Evolutionary conservation across 2,329 filamentous ascomycete genomes (phyloP), one percentile per base, ranked within the genome.

Genomic region (Ascomycota sp.): DNA sequence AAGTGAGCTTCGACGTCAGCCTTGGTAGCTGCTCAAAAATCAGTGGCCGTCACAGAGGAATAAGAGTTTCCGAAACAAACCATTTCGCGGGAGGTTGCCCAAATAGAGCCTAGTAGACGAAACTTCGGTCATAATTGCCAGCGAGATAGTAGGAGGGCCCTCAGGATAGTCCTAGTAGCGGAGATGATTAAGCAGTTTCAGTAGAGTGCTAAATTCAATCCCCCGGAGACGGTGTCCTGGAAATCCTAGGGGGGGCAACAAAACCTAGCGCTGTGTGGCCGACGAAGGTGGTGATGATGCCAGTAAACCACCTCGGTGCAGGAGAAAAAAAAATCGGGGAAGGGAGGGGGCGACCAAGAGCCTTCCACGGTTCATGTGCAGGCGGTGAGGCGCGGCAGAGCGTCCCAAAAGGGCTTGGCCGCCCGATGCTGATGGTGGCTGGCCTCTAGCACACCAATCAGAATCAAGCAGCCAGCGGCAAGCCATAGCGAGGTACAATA

Each of bases 1-100:
- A 98, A 98, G 59, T 95, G 86, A 49, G 75, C 72, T 62, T 95
- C 84, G 55, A 98, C 78, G 56, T 98, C 86, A 58, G 80, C 74
- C 66, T 95, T 95, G 59, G 84, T 93, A 62, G 81, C 84, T 91
- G 62, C 54, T 54, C 50, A 53, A 48, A 53, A 50, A 49, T 66
- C 55, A 68, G 62, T 51, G 42, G 51, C 41, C 43, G 42, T 25
- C 47, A 47, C 30, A 33, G 42, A 43, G 46, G 41, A 41, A 7
- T 29, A 24, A 25, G 29, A 12, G 41, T 36, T 46, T 21, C 5
- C 16, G 16, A 21, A 5, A 51, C 47, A 51, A 73, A 92, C 84
- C 83, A 66, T 80, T 82, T 59, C 83, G 81, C 58, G 89, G 86
- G 56, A 98, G 76, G 63, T 95, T 95, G 59, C 86, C 86, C 62